Evolutionary conservation across 768 basidiomycete genomes (phyloP).

Genomic region (Russula foetens): DNA sequence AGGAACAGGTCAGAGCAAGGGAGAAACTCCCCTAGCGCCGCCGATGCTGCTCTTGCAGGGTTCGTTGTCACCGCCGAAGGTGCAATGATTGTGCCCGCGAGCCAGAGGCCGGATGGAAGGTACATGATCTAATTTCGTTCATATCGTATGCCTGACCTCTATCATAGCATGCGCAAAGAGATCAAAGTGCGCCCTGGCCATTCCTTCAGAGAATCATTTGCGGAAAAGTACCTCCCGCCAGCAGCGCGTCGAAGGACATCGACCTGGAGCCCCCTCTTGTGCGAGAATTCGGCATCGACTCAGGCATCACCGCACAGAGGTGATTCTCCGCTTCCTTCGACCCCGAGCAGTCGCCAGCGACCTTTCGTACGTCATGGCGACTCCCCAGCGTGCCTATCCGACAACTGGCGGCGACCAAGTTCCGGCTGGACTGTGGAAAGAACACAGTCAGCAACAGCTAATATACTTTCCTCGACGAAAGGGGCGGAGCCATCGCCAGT

Average conservation of each 20-base stretch:
- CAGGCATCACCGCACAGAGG: neutral
- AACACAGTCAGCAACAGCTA: neutral
- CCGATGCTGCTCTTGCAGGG: neutral
- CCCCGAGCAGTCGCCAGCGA: neutral
- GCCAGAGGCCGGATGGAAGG: constrained; percentile 14
- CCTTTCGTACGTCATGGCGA: neutral
- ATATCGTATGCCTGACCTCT: neutral
- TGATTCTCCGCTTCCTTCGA: neutral
- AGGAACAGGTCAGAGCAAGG: neutral
- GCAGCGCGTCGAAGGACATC: constrained; percentile 5
- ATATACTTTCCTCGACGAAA: neutral
- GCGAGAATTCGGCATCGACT: neutral
- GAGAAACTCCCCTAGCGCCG: neutral
- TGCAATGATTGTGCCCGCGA: constrained; percentile 4
- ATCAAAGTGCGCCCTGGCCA: constrained; percentile 2
- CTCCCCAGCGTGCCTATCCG: neutral
- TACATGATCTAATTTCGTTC: neutral
- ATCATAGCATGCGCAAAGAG: constrained; percentile 6
- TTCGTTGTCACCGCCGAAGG: constrained; percentile 4
- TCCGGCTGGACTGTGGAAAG: neutral
- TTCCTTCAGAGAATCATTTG: neutral
- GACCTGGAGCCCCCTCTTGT: constrained; percentile 2
- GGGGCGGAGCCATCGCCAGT: neutral
- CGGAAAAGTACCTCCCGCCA: constrained; percentile 11
- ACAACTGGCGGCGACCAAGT: constrained; percentile 1